A percentile compares a stretch with the other conserved stretches of the same genome.
phyloP scores from a whole-genome alignment of 208 protist genomes.

The Acanthamoeba lenticulata region DNA sequence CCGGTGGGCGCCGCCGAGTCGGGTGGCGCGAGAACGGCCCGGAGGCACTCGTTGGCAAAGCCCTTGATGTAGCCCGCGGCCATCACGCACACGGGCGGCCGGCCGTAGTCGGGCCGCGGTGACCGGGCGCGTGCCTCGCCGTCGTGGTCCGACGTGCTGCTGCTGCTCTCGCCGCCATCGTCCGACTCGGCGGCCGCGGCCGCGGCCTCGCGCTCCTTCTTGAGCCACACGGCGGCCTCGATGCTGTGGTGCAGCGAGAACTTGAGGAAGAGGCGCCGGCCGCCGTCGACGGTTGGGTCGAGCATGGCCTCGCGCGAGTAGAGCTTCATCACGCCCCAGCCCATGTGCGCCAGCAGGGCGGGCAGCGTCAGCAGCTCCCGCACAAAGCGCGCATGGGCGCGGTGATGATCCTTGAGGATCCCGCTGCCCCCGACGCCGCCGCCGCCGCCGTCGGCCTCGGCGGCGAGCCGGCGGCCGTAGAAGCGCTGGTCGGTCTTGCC shows the following conservation, averaged over 20 bases:
- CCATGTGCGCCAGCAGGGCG: neutral
- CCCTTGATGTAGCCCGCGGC: conserved; percentile 21
- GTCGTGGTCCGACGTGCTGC: no score
- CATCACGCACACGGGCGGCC: conserved; percentile 36
- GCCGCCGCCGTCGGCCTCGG: neutral
- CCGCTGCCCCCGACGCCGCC: no score
- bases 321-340: conserved; percentile 51
- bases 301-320: neutral
- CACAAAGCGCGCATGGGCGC: no score
- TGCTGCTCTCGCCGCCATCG: neutral
- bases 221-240: conserved; percentile 3
- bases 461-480: neutral
- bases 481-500: conserved; percentile 34
- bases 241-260: neutral
- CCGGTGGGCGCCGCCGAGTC: no score
- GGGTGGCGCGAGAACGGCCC: no score
- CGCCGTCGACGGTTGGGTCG: neutral
- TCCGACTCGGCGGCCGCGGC: neutral
- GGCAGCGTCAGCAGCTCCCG: neutral
- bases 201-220: neutral
- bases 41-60: neutral
- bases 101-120: neutral
- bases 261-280: neutral
- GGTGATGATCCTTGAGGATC: no score
- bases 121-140: neutral